Conservation (phyloP, 306 rosid species). For the Glycine latifolia region DNA sequence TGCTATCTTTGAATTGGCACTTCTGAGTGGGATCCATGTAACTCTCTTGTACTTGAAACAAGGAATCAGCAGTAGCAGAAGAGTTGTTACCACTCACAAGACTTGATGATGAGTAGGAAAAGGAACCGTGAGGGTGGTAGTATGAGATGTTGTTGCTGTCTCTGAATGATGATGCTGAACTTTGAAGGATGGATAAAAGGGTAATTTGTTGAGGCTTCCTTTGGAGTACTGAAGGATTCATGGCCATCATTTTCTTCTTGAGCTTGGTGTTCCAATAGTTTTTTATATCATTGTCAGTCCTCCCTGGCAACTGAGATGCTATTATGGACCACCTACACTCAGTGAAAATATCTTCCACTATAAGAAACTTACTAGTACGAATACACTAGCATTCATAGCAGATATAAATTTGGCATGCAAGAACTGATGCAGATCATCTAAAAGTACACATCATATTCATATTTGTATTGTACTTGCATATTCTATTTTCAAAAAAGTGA, state of each 20-base stretch:
- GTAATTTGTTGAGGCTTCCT: slow-evolving; percentile 49
- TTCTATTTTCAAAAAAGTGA: slow-evolving; percentile 11
- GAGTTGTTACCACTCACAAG: slow-evolving; percentile 50
- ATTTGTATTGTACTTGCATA: background rate
- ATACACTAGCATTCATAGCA: slow-evolving; percentile 6
- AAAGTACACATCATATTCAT: background rate
- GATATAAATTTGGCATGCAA: slow-evolving; percentile 47
- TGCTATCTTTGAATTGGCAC: slow-evolving; percentile 42
- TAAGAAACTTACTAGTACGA: slow-evolving; percentile 1
- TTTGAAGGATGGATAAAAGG: slow-evolving; percentile 53
- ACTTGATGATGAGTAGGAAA: slow-evolving; percentile 55
- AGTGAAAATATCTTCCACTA: slow-evolving; percentile 4
- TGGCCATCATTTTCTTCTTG: slow-evolving; percentile 72
- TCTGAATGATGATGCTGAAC: slow-evolving; percentile 52
- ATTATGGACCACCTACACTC: slow-evolving; percentile 89
- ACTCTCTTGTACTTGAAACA: slow-evolving; percentile 60
- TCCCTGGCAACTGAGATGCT: slow-evolving; percentile 86
- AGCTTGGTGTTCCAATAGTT: slow-evolving; percentile 99
- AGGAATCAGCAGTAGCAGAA: slow-evolving; percentile 41
- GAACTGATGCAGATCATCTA: slow-evolving; percentile 10
- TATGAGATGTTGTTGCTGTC: slow-evolving; percentile 39
- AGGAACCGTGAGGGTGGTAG: slow-evolving; percentile 42
- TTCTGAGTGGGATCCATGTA: slow-evolving; percentile 47
- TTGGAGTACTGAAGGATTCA: slow-evolving; percentile 45
- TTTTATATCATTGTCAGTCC: slow-evolving; percentile 94